phyloP scores from a whole-genome alignment of 805 yeast species.

The Crinitomyces ghanaensis region DNA sequence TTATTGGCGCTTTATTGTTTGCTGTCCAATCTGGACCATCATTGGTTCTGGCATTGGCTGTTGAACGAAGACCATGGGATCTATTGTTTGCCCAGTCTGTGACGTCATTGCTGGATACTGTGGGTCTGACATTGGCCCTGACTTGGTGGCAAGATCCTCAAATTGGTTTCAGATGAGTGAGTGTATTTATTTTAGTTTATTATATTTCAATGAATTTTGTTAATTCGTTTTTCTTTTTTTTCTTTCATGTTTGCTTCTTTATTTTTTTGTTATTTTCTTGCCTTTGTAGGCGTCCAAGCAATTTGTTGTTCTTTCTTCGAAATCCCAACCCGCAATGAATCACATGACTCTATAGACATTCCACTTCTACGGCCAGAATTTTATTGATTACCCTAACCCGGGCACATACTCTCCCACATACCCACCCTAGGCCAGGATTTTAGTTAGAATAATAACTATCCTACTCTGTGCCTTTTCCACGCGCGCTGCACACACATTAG shows the following conservation, averaged over 20 bases:
- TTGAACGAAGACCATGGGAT: constrained; percentile 28
- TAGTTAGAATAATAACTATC: neutral
- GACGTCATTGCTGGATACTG: constrained; percentile 29
- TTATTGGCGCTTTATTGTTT: constrained; percentile 29
- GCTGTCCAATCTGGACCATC: constrained; percentile 28
- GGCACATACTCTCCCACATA: neutral
- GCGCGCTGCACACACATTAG: neutral
- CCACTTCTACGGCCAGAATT: too few relatives aligned
- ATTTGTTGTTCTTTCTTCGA: too few relatives aligned
- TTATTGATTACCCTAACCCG: too few relatives aligned
- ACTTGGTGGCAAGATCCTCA: constrained; percentile 27
- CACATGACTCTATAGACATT: too few relatives aligned
- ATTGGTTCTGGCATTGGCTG: constrained; percentile 23
- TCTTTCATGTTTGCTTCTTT: too few relatives aligned
- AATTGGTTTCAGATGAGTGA: too few relatives aligned
- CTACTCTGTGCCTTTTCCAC: neutral
- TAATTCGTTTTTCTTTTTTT: too few relatives aligned
- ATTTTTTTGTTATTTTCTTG: too few relatives aligned
- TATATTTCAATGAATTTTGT: too few relatives aligned
- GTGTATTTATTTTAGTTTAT: too few relatives aligned
- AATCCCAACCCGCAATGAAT: too few relatives aligned
- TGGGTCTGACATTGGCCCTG: constrained; percentile 29
- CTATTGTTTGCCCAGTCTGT: constrained; percentile 24
- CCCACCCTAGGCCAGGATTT: neutral
- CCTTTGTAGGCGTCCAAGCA: too few relatives aligned